Evolutionary conservation across 139 green algal species (phyloP), one percentile per base, ranked within the genome.

Genomic region (Chlamydomonas eustigma): DNA sequence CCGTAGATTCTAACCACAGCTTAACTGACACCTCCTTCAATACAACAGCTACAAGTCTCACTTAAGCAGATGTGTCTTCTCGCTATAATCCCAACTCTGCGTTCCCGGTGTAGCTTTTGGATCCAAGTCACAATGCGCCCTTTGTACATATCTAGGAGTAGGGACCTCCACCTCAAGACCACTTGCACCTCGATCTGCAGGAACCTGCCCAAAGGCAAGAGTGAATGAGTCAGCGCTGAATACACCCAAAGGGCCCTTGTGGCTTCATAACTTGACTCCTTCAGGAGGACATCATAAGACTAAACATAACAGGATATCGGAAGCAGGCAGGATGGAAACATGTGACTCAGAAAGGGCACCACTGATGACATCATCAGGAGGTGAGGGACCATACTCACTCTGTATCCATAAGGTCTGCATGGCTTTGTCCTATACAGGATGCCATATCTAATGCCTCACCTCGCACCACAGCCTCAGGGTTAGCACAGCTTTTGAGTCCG

Each of bases 151-250:
- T 32, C 71, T 74, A 12, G 90, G 90, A 68, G 92, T 83, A 5
- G 90, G 90, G 31, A 94, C 72, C 75, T 88, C 85, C 52, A 94
- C 73, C 74, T 94, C 90, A 34, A 94, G 76, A 2, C 82, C 90
- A 58, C 77, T 89, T 39, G 90, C 90, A 4, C 81, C 75, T 68
- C 88, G 87, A 70, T 83, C 73, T 0, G 82, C 5, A 0, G 80
- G 79, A 22, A 86, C 80, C 76, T 90, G 37, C n/a, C n/a, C n/a
- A n/a, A n/a, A n/a, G n/a, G 28, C 6, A 39, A 5, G 18, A 5
- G 69, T 30, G 24, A 63, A 24, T 18, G 22, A 63, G 50, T 18
- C 50, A 63, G 24, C 18, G 50, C 22, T 63, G 24, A 63, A 63
- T 18, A 24, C 50, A 63, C n/a, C n/a, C n/a, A n/a, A n/a, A n/a